Percentiles rank a stretch among this genome's conserved stretches.
These are phyloP conservation scores for Fusarium sp. DNA, from an alignment of 2,329 filamentous ascomycete species.

Conservation along the genomic window DNA sequence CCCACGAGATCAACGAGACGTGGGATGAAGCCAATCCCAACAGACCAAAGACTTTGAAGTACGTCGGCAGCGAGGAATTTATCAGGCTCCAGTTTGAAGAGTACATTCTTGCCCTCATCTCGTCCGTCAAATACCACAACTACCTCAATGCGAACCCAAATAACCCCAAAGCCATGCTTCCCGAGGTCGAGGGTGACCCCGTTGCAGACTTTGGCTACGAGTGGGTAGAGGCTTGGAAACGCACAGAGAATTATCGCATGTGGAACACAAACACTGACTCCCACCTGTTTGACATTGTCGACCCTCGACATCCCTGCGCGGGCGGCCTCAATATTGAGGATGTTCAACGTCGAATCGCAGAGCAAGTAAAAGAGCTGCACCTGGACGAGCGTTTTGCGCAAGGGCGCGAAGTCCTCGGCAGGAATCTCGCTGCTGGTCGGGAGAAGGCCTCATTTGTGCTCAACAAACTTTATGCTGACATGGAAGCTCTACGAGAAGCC, in stretches of 20 bases:
- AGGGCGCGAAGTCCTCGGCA: constrained; percentile 85
- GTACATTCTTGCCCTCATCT: constrained; percentile 89
- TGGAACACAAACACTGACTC: constrained; percentile 85
- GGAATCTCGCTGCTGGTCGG: constrained; percentile 86
- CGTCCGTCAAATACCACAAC: constrained; percentile 88
- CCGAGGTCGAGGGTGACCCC: constrained; percentile 83
- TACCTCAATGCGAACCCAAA: constrained; percentile 76
- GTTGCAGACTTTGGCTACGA: constrained; percentile 83
- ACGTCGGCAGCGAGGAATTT: constrained; percentile 95
- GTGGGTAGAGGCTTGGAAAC: constrained; percentile 88
- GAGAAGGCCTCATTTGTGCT: constrained; percentile 90
- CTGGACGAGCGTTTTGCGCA: constrained; percentile 89
- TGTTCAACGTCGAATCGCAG: constrained; percentile 86
- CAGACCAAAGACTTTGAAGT: constrained; percentile 93
- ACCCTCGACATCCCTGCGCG: constrained; percentile 91
- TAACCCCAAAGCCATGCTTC: constrained; percentile 71
- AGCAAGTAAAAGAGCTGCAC: constrained; percentile 93
- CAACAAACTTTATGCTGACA: constrained; percentile 89
- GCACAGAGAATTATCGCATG: constrained; percentile 90
- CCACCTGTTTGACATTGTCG: constrained; percentile 93
- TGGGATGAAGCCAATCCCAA: constrained; percentile 94
- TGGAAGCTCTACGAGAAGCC: constrained; percentile 71
- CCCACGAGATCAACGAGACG: constrained; percentile 91
- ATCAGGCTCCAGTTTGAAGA: constrained; percentile 98
- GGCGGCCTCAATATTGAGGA: constrained; percentile 94